phyloP scores from a whole-genome alignment of 1,139 yeast species.

The Meyerozyma sp. region DNA sequence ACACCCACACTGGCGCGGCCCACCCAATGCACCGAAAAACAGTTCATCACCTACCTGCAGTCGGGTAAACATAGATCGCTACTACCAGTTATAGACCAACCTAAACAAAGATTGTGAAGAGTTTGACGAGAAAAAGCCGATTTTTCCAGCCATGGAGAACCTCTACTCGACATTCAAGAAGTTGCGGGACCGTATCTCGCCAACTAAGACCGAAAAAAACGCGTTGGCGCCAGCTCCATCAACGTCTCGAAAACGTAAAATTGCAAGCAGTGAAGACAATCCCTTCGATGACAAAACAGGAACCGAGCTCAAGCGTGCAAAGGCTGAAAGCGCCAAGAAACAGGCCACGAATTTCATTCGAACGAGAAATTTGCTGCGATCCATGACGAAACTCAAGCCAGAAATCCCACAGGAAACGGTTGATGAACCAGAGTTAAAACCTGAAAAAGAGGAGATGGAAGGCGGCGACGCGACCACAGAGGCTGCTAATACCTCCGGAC shows the following conservation, averaged over 20 bases:
- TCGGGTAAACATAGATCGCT: too few species aligned
- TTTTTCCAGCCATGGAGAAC: slow-evolving; percentile 8
- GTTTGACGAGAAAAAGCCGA: not conserved
- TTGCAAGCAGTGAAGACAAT: slow-evolving; percentile 7
- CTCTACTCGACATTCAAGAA: slow-evolving; percentile 10
- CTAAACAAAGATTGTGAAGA: not conserved
- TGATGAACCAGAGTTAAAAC: not conserved
- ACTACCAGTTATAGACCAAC: too few species aligned
- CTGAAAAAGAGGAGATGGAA: slow-evolving; percentile 1
- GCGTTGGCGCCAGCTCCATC: not conserved
- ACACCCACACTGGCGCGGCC: not conserved
- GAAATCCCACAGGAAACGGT: not conserved
- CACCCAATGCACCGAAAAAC: not conserved
- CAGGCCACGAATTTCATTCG: slow-evolving; percentile 5
- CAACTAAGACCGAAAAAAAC: slow-evolving; percentile 3
- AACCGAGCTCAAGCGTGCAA: slow-evolving; percentile 1
- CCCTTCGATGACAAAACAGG: slow-evolving; percentile 8
- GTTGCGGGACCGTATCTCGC: slow-evolving; percentile 8
- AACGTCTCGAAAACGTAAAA: slow-evolving; percentile 3
- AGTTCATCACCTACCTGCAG: too few species aligned
- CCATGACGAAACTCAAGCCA: not conserved
- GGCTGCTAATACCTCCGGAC: not conserved
- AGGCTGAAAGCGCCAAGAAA: slow-evolving; percentile 1
- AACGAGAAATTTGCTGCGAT: slow-evolving; percentile 6
- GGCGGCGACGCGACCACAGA: slow-evolving; percentile 1